phyloP scores from a whole-genome alignment of 2,329 filamentous ascomycete species.

The Aureobasidium sp. region DNA sequence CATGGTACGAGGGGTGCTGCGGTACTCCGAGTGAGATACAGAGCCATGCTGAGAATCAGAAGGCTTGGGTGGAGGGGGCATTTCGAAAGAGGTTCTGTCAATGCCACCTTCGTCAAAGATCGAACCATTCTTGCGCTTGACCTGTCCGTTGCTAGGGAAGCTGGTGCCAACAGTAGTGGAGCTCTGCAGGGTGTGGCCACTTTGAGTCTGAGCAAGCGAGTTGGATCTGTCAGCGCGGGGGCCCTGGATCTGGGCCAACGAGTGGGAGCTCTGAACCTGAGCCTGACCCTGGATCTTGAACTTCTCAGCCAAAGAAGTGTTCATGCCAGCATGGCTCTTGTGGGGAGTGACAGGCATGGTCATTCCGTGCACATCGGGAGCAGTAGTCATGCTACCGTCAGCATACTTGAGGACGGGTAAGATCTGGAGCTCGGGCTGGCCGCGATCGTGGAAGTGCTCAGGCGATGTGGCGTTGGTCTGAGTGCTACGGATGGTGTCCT shows the following conservation, averaged over 20 bases:
- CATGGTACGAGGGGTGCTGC: background rate
- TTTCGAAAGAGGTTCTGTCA: background rate
- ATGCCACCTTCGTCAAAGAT: background rate
- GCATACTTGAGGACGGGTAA: background rate
- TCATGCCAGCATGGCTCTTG: background rate
- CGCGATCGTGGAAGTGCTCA: background rate
- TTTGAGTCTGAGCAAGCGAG: background rate
- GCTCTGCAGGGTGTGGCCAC: background rate
- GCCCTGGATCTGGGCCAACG: background rate
- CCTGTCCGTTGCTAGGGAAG: background rate
- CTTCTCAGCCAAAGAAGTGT: background rate
- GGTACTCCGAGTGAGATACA: background rate
- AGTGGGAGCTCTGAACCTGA: background rate
- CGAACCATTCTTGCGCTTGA: background rate
- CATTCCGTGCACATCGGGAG: background rate
- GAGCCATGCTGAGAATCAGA: background rate
- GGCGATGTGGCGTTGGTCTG: background rate
- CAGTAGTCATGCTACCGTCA: conserved; percentile 3
- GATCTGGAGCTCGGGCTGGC: background rate
- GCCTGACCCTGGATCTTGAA: background rate
- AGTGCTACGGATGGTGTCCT: background rate
- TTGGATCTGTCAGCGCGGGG: background rate
- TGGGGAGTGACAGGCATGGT: background rate
- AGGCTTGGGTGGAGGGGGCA: background rate
- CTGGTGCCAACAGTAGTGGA: background rate